Evolutionary conservation across 805 yeast genomes (phyloP).

Genomic region (Teunomyces stri): DNA sequence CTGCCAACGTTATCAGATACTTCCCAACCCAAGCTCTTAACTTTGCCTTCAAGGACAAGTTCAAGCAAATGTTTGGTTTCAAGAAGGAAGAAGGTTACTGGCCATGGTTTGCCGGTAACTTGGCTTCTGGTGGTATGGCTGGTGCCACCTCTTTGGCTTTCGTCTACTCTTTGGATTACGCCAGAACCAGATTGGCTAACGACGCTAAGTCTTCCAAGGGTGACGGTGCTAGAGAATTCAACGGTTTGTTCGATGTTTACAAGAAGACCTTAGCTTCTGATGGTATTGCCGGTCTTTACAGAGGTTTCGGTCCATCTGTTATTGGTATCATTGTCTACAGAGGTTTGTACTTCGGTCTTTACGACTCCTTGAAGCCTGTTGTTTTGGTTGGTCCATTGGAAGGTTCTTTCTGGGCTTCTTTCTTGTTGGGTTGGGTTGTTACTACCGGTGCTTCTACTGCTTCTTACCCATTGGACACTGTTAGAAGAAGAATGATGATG

Average conservation of each 20-base stretch:
- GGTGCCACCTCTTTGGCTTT: conserved; percentile 94
- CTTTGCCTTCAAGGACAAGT: conserved; percentile 98
- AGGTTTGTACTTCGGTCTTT: conserved; percentile 98
- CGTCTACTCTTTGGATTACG: conserved; percentile 96
- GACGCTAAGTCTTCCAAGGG: conserved; percentile 90
- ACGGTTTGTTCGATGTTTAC: conserved; percentile 95
- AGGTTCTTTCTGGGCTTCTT: conserved; percentile 92
- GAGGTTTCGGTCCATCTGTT: conserved; percentile 99
- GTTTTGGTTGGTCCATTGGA: conserved; percentile 91
- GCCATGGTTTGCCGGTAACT: conserved; percentile 95
- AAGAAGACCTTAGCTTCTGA: conserved; percentile 92
- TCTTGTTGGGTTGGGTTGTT: conserved; percentile 96
- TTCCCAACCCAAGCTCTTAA: conserved; percentile 99
- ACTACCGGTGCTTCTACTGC: conserved; percentile 99
- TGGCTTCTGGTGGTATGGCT: conserved; percentile 98
- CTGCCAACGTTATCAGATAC: conserved; percentile 97
- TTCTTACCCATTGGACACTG: conserved; percentile 98
- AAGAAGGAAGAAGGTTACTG: conserved; percentile 93
- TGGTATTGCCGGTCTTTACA: conserved; percentile 97
- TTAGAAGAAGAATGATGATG: conserved; percentile 99
- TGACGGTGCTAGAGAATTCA: conserved; percentile 91
- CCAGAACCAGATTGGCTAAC: conserved; percentile 98
- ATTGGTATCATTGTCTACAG: conserved; percentile 97
- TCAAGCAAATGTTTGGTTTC: conserved; percentile 94
- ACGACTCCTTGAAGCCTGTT: conserved; percentile 95